phyloP scores from a whole-genome alignment of 208 protist genomes.

The Porcisia deanei region DNA sequence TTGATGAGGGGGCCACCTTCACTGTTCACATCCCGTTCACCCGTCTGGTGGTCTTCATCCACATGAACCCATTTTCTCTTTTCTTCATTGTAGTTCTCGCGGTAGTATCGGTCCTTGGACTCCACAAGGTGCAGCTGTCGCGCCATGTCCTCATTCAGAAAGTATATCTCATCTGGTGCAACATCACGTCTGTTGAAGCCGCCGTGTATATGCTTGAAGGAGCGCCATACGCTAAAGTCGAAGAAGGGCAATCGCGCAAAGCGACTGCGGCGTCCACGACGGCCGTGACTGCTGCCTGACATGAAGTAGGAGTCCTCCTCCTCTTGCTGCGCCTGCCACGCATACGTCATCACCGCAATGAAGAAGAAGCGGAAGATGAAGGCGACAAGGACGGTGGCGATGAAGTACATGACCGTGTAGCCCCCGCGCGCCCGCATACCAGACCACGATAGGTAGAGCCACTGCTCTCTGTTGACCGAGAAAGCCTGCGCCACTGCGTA shows the following conservation, averaged over 20 bases:
- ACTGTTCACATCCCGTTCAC: constrained; percentile 9
- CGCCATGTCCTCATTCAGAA: constrained; percentile 87
- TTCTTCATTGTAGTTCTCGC: constrained; percentile 35
- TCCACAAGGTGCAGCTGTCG: constrained; percentile 80
- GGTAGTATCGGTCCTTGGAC: constrained; percentile 68
- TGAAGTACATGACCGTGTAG: constrained; percentile 90
- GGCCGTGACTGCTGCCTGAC: constrained; percentile 35
- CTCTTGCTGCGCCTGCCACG: constrained; percentile 83
- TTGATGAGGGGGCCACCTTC: constrained; percentile 10
- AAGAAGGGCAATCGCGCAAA: constrained; percentile 74
- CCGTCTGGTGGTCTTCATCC: constrained; percentile 19
- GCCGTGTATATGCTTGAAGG: constrained; percentile 92
- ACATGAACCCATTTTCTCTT: constrained; percentile 8
- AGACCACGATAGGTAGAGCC: constrained; percentile 86
- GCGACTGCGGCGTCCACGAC: constrained; percentile 17
- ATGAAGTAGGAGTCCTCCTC: constrained; percentile 55
- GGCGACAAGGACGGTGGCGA: constrained; percentile 69
- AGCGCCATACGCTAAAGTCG: constrained; percentile 91
- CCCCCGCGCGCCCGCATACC: constrained; percentile 79
- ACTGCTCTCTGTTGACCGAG: constrained; percentile 82
- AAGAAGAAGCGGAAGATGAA: constrained; percentile 89
- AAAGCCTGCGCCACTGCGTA: constrained; percentile 88
- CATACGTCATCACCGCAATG: constrained; percentile 84
- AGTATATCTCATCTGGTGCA: constrained; percentile 89
- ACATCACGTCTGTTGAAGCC: constrained; percentile 88